Conservation (phyloP, 768 basidiomycete species). For the Suillus hirtellus region DNA sequence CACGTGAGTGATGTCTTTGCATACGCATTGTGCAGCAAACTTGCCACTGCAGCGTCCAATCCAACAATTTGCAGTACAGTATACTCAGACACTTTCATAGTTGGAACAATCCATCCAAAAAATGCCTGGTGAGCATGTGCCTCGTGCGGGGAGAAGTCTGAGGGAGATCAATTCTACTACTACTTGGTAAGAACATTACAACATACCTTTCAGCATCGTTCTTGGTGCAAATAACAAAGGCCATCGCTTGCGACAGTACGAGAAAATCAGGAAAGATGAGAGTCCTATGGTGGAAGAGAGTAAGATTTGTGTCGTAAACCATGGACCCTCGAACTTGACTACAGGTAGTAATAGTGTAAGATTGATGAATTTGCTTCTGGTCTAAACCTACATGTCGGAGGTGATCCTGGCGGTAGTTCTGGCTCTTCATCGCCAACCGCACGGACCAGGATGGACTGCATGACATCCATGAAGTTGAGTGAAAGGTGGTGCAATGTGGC, state of each 20-base stretch:
- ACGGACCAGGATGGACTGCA: conserved; percentile 19
- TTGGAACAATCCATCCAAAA: conserved; percentile 97
- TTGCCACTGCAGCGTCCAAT: conserved; percentile 91
- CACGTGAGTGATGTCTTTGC: conserved; percentile 1
- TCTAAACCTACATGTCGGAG: conserved; percentile 55
- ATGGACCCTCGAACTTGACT: conserved; percentile 89
- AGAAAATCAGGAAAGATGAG: conserved; percentile 83
- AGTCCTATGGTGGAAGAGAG: conserved; percentile 80
- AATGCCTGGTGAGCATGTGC: conserved; percentile 84
- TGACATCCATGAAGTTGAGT: conserved; percentile 19
- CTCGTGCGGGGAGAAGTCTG: conserved; percentile 93
- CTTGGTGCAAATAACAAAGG: conserved; percentile 89
- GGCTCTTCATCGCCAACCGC: conserved; percentile 37
- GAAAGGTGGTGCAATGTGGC: neutral
- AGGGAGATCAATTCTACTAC: conserved; percentile 10
- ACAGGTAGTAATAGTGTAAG: conserved; percentile 14
- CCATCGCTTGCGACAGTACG: conserved; percentile 85
- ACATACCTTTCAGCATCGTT: conserved; percentile 88
- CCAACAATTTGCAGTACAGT: conserved; percentile 95
- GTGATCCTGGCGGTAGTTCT: conserved; percentile 59
- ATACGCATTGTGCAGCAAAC: conserved; percentile 30
- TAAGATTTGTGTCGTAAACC: conserved; percentile 89
- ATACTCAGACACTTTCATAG: conserved; percentile 86
- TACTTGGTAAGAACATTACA: neutral
- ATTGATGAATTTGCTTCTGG: conserved; percentile 3